A percentile compares a stretch with the other conserved stretches of the same genome.
These are phyloP conservation scores for Fraxinus albicans DNA, from an alignment of 305 asterid genomes.

Conservation along the genomic window DNA sequence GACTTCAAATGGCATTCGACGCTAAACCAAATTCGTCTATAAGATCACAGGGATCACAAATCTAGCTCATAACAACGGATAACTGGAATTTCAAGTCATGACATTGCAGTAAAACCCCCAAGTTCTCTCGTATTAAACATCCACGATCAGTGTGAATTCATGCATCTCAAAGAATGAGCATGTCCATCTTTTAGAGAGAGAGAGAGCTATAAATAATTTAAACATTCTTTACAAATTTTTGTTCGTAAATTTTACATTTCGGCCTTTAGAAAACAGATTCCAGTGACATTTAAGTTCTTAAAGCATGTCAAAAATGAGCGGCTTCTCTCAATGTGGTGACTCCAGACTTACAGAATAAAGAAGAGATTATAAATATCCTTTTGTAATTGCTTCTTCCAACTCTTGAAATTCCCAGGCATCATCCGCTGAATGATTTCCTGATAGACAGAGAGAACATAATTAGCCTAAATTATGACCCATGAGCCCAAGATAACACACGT, in stretches of 20 bases:
- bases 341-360: not conserved
- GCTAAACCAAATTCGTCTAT: no score
- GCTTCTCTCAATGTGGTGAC: not conserved
- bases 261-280: not conserved
- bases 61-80: not conserved
- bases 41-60: no score
- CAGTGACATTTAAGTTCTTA: not conserved
- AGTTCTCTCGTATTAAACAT: not conserved
- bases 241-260: not conserved
- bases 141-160: not conserved
- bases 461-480: not conserved
- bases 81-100: not conserved
- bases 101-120: not conserved
- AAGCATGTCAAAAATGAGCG: not conserved
- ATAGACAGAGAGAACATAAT: slow-evolving; percentile 1
- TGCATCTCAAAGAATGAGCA: not conserved
- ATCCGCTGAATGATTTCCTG: slow-evolving; percentile 83
- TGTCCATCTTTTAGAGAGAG: not conserved
- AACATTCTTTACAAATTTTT: not conserved
- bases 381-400: slow-evolving; percentile 73
- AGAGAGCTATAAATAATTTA: not conserved
- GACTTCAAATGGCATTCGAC: no score
- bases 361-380: slow-evolving; percentile 60
- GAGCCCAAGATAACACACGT: not conserved
- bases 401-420: slow-evolving; percentile 94